Evolutionary conservation across 192 early-diverging fungal genomes (phyloP), one percentile per base, ranked within the genome.

Genomic region (Polychytrium aggregatum): DNA sequence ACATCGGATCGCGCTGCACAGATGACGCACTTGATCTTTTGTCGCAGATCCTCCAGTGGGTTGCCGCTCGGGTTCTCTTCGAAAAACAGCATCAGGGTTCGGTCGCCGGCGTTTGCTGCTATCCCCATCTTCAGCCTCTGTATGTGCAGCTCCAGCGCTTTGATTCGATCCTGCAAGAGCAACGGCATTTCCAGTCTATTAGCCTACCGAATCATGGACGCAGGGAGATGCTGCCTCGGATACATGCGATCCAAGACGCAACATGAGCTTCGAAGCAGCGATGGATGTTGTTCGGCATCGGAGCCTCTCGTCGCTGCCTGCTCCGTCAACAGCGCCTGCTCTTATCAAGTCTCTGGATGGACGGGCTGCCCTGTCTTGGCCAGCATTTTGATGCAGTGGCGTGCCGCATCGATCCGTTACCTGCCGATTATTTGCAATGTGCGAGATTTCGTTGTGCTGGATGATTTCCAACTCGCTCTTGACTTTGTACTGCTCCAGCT

Each of bases 51-150:
- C n/a, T 27, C 47, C 25, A 64, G 57, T 4, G 68, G 55, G 50
- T 59, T 63, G 10, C 29, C 40, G 0, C 63, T 61, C 16, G 56
- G 42, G 40, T 47, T 40, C 37, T 63, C 45, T 25, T 51, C 56
- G 40, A 76, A 76, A 55, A 66, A 71, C 14, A 55, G 52, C 1
- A 67, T 29, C 29, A 69, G 47, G 26, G 57, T 60, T 22, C 22
- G 37, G 25, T 71, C 73, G 8, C 50, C 55, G 11, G 46, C 45
- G 14, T 65, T 55, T 9, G 46, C 51, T 9, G 68, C 63, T 21
- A 67, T 55, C 18, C 42, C 35, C 58, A 60, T 27, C 37, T 71
- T 73, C 37, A 77, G 44, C 17, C 70, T 41, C 8, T 53, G 55
- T 3, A 70, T 37, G 28, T 71, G 69, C 22, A 54, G 49, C 46